Evolutionary conservation across 2,329 filamentous ascomycete genomes (phyloP).

Genomic region (Penicillium sp.): DNA sequence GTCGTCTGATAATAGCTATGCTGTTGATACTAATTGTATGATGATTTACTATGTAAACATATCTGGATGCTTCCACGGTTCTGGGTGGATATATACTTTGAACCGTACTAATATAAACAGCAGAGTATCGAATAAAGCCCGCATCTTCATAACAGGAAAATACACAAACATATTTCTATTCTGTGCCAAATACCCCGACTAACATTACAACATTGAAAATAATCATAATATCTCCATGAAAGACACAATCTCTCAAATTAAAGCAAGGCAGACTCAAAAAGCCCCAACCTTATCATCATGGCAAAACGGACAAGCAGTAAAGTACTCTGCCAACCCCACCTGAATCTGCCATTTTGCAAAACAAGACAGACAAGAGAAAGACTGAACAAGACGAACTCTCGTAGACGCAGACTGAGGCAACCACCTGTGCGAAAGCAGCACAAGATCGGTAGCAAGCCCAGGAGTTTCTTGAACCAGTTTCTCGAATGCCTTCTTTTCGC

Average conservation of each 20-base stretch:
- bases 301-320: neutral
- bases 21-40: neutral
- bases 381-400: neutral
- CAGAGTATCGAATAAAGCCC: neutral
- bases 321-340: neutral
- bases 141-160: neutral
- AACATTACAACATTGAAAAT: neutral
- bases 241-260: neutral
- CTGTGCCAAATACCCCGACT: neutral
- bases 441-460: constrained; percentile 1
- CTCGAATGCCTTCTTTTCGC: neutral
- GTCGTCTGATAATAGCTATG: neutral
- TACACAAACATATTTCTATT: neutral
- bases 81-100: neutral
- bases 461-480: neutral
- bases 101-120: too few species aligned
- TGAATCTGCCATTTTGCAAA: constrained; percentile 2
- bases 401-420: neutral
- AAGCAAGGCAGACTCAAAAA: neutral
- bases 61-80: neutral
- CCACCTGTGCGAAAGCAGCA: neutral
- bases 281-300: neutral
- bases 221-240: neutral
- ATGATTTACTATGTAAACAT: neutral
- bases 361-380: constrained; percentile 2